These are phyloP conservation scores for Panaeolus cyanescens DNA, from an alignment of 768 basidiomycete genomes.

Conservation along the genomic window DNA sequence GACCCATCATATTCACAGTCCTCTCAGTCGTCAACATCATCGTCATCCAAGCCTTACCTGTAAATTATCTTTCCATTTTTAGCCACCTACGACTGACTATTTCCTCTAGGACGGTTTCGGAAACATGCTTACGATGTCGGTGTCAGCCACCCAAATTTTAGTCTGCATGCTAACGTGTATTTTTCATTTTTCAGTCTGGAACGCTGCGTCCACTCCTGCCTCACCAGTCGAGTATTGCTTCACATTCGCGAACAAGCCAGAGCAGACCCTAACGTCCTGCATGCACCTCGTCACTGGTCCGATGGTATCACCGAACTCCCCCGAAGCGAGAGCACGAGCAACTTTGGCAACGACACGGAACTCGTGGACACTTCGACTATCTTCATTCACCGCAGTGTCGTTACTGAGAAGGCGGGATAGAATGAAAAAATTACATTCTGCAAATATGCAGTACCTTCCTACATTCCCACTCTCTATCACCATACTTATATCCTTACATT, in stretches of 20 bases:
- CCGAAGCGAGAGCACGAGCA: not conserved
- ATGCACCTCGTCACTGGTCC: not conserved
- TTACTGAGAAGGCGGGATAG: not conserved
- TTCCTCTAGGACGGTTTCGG: not conserved
- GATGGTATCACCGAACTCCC: conserved; percentile 4
- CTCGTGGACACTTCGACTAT: not conserved
- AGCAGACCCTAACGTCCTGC: not conserved
- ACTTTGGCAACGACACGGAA: not conserved
- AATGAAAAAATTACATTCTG: not conserved
- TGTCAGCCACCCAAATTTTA: not conserved
- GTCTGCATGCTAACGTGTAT: not conserved
- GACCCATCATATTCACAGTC: not conserved
- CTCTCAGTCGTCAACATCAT: conserved; percentile 15
- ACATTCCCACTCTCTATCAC: not conserved
- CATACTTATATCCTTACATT: too few relatives aligned
- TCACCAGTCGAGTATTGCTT: not conserved
- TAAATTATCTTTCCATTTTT: not conserved
- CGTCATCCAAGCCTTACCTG: conserved; percentile 11
- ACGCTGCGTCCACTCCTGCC: not conserved
- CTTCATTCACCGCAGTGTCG: not conserved
- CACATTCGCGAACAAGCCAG: not conserved
- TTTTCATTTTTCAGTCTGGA: not conserved
- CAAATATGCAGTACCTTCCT: not conserved
- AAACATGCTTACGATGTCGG: not conserved
- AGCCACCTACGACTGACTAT: not conserved